Evolutionary conservation across 2,329 filamentous ascomycete genomes (phyloP), one percentile per base, ranked within the genome.

Genomic region (Ophiocordyceps unilateralis): DNA sequence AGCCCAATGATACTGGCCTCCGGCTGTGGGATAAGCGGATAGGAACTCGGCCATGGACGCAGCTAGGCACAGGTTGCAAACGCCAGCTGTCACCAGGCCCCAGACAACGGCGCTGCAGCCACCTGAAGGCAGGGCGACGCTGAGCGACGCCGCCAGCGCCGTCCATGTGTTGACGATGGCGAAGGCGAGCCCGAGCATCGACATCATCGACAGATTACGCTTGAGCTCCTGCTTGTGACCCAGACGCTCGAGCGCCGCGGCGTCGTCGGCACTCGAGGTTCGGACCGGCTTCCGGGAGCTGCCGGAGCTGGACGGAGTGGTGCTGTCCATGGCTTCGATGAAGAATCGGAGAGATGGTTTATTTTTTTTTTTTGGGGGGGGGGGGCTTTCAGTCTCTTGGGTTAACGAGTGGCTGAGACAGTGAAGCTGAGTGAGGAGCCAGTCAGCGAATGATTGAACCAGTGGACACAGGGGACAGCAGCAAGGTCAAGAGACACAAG

Each of bases 1-100:
- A 3, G 78, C 81, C 81, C 80, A 84, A 54, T 84, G 78, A 49
- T 85, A 84, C 57, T 80, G 72, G 14, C 73, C 77, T 48, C 71
- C 72, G 3, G 72, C 72, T 2, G 66, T 70, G 1, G 67, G 67
- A 45, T 77, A 83, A 0, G 77, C 76, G 0, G 76, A 79, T 10
- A 83, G 63, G 53, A 83, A 85, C 55, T 85, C 81, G 40, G 80
- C 79, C 23, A 85, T 65, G 4, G 76, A 81, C 9, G 76, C 70
- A 6, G 81, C 77, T 32, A 84, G 68, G 50, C 75, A 81, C 10
- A 84, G 53, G 51, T 84, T 85, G 62, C 80, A 84, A 40, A 83
- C 51, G 41, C 78, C 75, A 17, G 74, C 73, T 10, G 72, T 69
- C 4, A 60, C 45, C 30, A 81, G 59, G 3, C 82, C 83, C 82